These are phyloP conservation scores for Flaveria brownii DNA, from an alignment of 129 eudicot genomes.

Conservation along the genomic window DNA sequence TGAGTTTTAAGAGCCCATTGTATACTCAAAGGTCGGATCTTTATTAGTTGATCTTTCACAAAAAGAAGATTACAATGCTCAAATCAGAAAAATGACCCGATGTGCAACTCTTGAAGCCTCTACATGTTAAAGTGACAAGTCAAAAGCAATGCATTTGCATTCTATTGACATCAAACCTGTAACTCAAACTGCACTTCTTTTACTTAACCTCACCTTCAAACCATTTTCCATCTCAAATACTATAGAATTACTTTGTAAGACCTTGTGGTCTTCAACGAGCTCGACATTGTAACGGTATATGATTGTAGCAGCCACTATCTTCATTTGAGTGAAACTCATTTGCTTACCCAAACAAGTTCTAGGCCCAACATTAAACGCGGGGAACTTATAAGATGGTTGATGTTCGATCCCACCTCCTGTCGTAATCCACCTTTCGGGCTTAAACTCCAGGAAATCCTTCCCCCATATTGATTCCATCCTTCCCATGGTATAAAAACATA, in stretches of 20 bases:
- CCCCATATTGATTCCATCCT: slow-evolving; percentile 63
- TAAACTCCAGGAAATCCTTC: slow-evolving; percentile 50
- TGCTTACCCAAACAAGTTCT: slow-evolving; percentile 61
- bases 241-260: slow-evolving; percentile 32
- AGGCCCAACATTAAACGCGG: slow-evolving; percentile 57
- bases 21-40: too few species aligned
- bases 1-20: too few species aligned
- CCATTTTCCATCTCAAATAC: slow-evolving; percentile 49
- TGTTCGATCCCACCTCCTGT: slow-evolving; percentile 41
- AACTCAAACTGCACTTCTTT: slow-evolving; percentile 1
- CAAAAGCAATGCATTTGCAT: too few species aligned
- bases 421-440: slow-evolving; percentile 61
- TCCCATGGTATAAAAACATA: slow-evolving; percentile 48
- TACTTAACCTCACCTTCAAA: slow-evolving; percentile 41
- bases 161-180: background rate
- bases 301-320: slow-evolving; percentile 44
- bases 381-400: slow-evolving; percentile 55
- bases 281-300: slow-evolving; percentile 37
- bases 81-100: too few species aligned
- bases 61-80: too few species aligned
- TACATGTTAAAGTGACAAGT: too few species aligned
- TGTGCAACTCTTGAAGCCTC: too few species aligned
- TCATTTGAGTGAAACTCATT: slow-evolving; percentile 48
- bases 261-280: slow-evolving; percentile 40
- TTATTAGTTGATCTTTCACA: too few species aligned